Evolutionary conservation across 2,329 filamentous ascomycete genomes (phyloP).

Genomic region (Pseudonectria foliicola): DNA sequence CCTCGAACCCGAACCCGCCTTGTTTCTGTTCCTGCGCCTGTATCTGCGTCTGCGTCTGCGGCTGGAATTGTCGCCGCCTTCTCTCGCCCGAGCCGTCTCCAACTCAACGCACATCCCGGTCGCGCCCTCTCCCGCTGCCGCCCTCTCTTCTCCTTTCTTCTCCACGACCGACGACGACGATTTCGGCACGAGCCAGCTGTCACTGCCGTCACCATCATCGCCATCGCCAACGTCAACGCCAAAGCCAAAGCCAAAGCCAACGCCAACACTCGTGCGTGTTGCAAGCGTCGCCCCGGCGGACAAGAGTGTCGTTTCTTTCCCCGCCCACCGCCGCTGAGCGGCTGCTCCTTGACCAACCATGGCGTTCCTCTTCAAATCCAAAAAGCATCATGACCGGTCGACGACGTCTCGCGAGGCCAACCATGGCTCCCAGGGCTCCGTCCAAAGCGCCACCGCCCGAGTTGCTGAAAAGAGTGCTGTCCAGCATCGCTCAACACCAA

Average conservation of each 20-base stretch:
- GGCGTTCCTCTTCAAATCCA: slow-evolving; percentile 79
- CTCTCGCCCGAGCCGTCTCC: slow-evolving; percentile 5
- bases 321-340: slow-evolving; percentile 28
- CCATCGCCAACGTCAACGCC: too few relatives aligned
- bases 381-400: slow-evolving; percentile 63
- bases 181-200: slow-evolving; percentile 3
- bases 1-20: slow-evolving; percentile 28
- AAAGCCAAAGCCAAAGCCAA: too few relatives aligned
- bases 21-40: slow-evolving; percentile 23
- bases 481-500: slow-evolving; percentile 59
- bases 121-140: slow-evolving; percentile 8
- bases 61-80: slow-evolving; percentile 17
- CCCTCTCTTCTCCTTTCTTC: slow-evolving; percentile 3
- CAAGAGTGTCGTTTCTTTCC: slow-evolving; percentile 13
- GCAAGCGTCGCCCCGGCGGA: slow-evolving; percentile 3
- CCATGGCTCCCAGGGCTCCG: slow-evolving; percentile 39
- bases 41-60: slow-evolving; percentile 21
- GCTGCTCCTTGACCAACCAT: slow-evolving; percentile 44
- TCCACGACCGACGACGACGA: slow-evolving; percentile 13
- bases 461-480: slow-evolving; percentile 43
- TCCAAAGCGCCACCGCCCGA: slow-evolving; percentile 43
- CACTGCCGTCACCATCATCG: slow-evolving; percentile 3
- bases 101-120: slow-evolving; percentile 3
- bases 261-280: too few relatives aligned
- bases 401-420: slow-evolving; percentile 49